Base-by-base conservation (phyloP, 2,329 filamentous ascomycete genomes). In the Conoideocrella luteorostrata region DNA sequence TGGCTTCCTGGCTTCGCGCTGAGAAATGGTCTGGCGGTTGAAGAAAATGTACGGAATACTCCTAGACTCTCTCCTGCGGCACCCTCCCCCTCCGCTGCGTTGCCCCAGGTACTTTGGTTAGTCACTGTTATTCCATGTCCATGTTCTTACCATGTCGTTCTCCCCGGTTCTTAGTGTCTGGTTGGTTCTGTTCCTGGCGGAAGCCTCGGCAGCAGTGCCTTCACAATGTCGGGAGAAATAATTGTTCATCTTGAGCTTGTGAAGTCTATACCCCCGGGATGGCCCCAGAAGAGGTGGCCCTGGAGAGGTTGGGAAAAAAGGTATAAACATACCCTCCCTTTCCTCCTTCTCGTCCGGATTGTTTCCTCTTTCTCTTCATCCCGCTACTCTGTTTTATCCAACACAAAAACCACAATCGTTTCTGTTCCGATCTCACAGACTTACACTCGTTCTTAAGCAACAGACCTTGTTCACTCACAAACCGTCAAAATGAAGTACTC, bases 401-500 rank as follows among this genome's bases (percentile, higher is more conserved):
- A 30, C 35, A 30, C 30, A 15, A 36, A 43, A 30, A 38, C n/a
- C 28, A 26, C 36, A 26, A 26, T 38, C 36, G 34, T 26, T 45
- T 38, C 23, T 32, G 23, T 28, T 41, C 35, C 15, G 37, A 15
- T 40, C 37, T 20, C 20, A 36, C 30, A 33, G 28, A 36, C 41
- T 35, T 33, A 48, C 48, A 46, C 38, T 48, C 48, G 48, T 50
- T 50, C 39, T 17, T 34, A 28, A 28, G 30, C 40, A 32, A 26
- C 34, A 23, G 39, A 35, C 33, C 22, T 20, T 22, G 36, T 22
- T 18, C 28, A 36, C 20, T 30, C 26, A 23, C 11, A 30, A 30
- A 30, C 39, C 38, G 17, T 15, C 46, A 51, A 40, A 12, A 53
- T 53, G 51, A 51, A 50, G 51, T 51, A 46, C 51, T 44, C 43